These are phyloP conservation scores for Diaporthe caulivora DNA, from an alignment of 2,329 filamentous ascomycete species.

Conservation along the genomic window DNA sequence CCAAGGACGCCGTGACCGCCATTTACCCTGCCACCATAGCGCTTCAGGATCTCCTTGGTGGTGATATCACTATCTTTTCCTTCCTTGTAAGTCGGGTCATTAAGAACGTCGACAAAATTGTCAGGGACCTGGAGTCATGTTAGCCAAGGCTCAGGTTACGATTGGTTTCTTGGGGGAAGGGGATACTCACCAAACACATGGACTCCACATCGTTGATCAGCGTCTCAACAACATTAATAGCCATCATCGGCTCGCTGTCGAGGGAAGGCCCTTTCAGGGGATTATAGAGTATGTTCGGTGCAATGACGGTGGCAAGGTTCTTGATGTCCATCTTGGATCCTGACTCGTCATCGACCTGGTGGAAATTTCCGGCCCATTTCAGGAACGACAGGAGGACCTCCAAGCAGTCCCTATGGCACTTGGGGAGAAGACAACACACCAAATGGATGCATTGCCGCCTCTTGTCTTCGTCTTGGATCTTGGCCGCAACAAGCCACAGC, in stretches of 20 bases:
- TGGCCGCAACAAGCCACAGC: constrained; percentile 90
- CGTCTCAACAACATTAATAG: constrained; percentile 92
- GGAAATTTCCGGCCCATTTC: constrained; percentile 97
- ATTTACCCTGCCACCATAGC: constrained; percentile 78
- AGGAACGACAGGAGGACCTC: constrained; percentile 97
- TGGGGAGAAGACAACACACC: constrained; percentile 91
- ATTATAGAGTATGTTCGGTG: constrained; percentile 91
- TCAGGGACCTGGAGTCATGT: constrained; percentile 80
- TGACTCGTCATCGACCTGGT: constrained; percentile 95
- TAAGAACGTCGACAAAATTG: constrained; percentile 87
- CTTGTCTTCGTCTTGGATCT: constrained; percentile 84
- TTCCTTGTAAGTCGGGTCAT: constrained; percentile 80
- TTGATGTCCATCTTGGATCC: constrained; percentile 99
- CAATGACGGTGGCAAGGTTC: constrained; percentile 97
- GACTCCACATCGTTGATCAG: constrained; percentile 94
- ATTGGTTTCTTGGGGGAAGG: background rate
- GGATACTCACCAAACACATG: constrained; percentile 88
- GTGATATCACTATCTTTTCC: constrained; percentile 78
- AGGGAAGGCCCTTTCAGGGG: constrained; percentile 73
- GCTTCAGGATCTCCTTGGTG: constrained; percentile 95
- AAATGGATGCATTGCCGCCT: constrained; percentile 89
- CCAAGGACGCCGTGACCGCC: constrained; percentile 67
- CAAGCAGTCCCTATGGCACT: constrained; percentile 91
- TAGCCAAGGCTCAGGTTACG: constrained; percentile 38
- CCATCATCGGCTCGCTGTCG: constrained; percentile 90